These are phyloP conservation scores for Limnomonas spitsbergensis DNA, from an alignment of 139 green algal species.

Conservation along the genomic window DNA sequence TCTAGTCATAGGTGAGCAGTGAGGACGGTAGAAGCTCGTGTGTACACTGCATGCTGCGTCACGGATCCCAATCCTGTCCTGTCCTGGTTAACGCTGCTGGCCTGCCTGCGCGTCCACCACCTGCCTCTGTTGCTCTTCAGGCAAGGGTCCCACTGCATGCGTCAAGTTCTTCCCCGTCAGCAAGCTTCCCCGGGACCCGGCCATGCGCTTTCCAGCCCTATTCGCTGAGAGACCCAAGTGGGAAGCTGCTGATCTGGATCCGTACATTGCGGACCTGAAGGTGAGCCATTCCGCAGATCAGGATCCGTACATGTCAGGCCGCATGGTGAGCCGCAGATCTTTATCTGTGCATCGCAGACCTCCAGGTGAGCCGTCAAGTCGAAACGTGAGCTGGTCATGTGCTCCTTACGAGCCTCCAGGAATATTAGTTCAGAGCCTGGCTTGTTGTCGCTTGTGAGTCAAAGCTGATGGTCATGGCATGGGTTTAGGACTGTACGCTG, in stretches of 20 bases:
- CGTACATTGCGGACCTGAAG: constrained; percentile 55
- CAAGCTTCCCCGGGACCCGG: constrained; percentile 48
- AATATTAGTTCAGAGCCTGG: neutral
- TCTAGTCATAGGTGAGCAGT: constrained; percentile 24
- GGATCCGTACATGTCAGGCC: neutral
- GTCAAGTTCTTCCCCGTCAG: neutral
- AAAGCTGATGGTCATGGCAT: neutral
- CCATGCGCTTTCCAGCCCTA: constrained; percentile 52
- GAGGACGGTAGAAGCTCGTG: no score
- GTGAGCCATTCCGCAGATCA: no score
- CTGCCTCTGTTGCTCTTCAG: no score
- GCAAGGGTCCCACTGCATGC: neutral
- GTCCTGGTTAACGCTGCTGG: no score
- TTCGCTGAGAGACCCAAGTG: constrained; percentile 52
- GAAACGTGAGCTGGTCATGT: neutral
- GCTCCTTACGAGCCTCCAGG: neutral
- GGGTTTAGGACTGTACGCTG: no score
- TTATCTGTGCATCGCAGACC: neutral
- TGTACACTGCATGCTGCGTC: neutral
- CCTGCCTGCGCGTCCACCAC: no score
- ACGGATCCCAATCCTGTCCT: no score
- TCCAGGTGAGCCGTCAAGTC: neutral
- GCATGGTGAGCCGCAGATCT: neutral
- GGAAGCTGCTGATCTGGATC: constrained; percentile 49
- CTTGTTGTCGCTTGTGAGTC: neutral